Conservation (phyloP, 2,329 filamentous ascomycete species). For the Fusarium oligoseptatum region DNA sequence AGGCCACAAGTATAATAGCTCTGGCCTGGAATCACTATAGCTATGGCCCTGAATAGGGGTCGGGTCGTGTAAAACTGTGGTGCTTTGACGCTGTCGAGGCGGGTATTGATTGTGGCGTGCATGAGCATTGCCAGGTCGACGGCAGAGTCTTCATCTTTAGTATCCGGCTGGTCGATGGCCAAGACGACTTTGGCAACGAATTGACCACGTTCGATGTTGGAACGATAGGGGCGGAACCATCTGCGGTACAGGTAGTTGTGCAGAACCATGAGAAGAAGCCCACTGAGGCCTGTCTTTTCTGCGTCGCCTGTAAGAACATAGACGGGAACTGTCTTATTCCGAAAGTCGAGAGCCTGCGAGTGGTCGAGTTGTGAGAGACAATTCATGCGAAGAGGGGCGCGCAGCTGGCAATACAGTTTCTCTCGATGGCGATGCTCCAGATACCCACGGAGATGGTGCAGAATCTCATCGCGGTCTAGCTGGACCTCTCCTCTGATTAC, state of each 20-base stretch:
- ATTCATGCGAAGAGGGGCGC: background rate
- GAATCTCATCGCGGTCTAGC: background rate
- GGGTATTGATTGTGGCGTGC: constrained; percentile 3
- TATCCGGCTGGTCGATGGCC: background rate
- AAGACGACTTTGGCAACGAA: background rate
- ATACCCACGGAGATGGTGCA: constrained; percentile 1
- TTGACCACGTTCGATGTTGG: constrained; percentile 6
- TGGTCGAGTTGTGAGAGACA: background rate
- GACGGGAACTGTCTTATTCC: constrained; percentile 6
- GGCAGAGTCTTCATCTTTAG: background rate
- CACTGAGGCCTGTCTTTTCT: background rate
- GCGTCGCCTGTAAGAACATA: background rate
- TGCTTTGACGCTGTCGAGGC: background rate
- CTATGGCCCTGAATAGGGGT: constrained; percentile 10
- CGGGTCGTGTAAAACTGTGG: constrained; percentile 5
- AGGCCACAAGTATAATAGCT: background rate
- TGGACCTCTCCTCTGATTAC: background rate
- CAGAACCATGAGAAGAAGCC: background rate
- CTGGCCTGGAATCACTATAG: constrained; percentile 4
- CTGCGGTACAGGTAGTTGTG: constrained; percentile 7
- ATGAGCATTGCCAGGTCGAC: background rate
- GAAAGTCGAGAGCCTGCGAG: background rate
- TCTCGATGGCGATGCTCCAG: background rate
- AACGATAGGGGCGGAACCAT: constrained; percentile 16
- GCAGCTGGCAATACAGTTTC: background rate